These are phyloP conservation scores for Isabelozyma pseudorhagii DNA, from an alignment of 805 yeast genomes.

Conservation along the genomic window DNA sequence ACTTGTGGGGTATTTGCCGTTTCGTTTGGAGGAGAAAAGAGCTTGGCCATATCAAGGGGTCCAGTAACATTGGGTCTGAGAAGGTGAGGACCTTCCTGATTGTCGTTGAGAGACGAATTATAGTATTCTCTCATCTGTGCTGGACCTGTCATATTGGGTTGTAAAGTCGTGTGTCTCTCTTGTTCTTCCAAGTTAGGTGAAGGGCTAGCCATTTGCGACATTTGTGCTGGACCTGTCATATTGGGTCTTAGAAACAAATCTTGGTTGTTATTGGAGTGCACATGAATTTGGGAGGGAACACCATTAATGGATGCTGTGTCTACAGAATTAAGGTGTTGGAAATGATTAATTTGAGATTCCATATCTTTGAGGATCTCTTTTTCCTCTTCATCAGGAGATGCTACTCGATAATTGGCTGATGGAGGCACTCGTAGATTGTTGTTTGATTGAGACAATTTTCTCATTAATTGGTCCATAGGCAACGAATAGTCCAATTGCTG, in stretches of 20 bases:
- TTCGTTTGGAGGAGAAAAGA: slow-evolving; percentile 18
- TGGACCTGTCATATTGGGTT: slow-evolving; percentile 45
- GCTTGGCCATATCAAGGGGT: slow-evolving; percentile 34
- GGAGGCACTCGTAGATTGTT: slow-evolving; percentile 8
- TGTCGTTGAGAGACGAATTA: neutral
- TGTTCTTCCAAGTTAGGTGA: slow-evolving; percentile 15
- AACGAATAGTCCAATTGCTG: slow-evolving; percentile 53
- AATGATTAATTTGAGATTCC: slow-evolving; percentile 71
- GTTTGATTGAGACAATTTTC: slow-evolving; percentile 25
- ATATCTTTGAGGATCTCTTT: slow-evolving; percentile 69
- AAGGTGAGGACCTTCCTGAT: slow-evolving; percentile 9
- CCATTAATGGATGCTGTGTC: slow-evolving; percentile 76
- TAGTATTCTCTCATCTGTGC: slow-evolving; percentile 34
- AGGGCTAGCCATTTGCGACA: slow-evolving; percentile 28
- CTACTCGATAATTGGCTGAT: slow-evolving; percentile 4
- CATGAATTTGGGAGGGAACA: slow-evolving; percentile 55
- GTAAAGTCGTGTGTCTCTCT: slow-evolving; percentile 7
- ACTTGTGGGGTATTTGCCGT: slow-evolving; percentile 11
- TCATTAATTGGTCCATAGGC: slow-evolving; percentile 74
- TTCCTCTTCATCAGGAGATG: slow-evolving; percentile 52
- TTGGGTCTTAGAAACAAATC: slow-evolving; percentile 30
- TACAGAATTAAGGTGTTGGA: slow-evolving; percentile 67
- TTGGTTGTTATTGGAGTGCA: slow-evolving; percentile 19
- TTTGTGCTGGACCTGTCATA: slow-evolving; percentile 46
- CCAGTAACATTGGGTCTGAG: slow-evolving; percentile 27